Conservation (phyloP, 75 land plant genomes). For the Pseudotsuga menziesii region DNA sequence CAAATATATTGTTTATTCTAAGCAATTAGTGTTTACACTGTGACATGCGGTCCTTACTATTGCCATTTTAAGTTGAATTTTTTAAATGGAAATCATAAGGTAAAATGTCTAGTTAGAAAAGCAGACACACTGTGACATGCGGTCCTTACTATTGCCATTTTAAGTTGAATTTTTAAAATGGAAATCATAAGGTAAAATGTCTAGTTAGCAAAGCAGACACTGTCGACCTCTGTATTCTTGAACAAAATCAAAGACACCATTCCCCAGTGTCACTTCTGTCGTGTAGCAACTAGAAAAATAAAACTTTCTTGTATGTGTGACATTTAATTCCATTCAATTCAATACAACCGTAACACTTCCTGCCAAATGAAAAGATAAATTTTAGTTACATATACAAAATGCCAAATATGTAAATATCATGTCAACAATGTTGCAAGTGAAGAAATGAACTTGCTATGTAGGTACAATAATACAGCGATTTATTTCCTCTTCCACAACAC, state of each 20-base stretch:
- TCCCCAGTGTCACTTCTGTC: not conserved
- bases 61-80: not conserved
- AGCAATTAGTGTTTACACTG: not conserved
- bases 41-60: not conserved
- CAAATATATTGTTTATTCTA: not conserved
- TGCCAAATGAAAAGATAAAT: not conserved
- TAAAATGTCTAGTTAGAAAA: not conserved
- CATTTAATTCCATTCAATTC: not conserved
- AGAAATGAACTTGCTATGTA: constrained; percentile 7
- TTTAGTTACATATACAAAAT: not conserved
- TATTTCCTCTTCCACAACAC: not conserved
- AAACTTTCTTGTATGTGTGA: not conserved
- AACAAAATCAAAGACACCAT: not conserved
- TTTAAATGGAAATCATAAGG: not conserved
- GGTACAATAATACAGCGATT: not conserved
- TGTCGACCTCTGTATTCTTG: not conserved
- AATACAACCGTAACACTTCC: not conserved
- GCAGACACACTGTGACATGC: too few species aligned
- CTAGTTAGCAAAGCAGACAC: not conserved
- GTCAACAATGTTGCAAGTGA: not conserved
- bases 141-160: too few species aligned
- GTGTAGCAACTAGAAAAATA: not conserved
- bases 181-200: not conserved
- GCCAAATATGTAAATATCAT: not conserved
- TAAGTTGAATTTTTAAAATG: not conserved